Percentiles rank a stretch among this genome's conserved stretches.
phyloP scores from a whole-genome alignment of 2,329 filamentous ascomycete species.

The Xylariaceae sp. region DNA sequence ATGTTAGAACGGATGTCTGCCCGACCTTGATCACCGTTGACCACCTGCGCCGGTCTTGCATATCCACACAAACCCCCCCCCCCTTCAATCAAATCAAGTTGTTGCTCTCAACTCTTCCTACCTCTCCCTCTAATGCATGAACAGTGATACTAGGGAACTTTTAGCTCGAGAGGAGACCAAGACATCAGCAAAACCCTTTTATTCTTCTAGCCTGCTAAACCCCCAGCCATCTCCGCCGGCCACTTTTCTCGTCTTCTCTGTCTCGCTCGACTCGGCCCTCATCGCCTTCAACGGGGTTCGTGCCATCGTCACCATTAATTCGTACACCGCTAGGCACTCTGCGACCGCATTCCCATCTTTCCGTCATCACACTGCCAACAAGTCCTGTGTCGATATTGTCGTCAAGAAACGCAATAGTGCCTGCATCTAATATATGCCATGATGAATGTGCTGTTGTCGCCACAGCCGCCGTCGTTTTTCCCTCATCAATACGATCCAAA shows the following conservation, averaged over 20 bases:
- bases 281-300: background rate
- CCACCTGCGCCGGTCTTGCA: background rate
- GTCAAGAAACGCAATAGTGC: background rate
- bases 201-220: background rate
- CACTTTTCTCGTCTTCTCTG: background rate
- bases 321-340: background rate
- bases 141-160: background rate
- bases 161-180: background rate
- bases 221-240: background rate
- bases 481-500: constrained; percentile 60
- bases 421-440: background rate
- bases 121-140: background rate
- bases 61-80: background rate
- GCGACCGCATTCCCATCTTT: background rate
- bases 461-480: constrained; percentile 59
- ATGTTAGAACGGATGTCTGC: too few relatives aligned
- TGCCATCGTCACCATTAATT: background rate
- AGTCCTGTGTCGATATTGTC: background rate
- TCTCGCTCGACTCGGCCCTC: background rate
- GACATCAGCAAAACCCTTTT: background rate
- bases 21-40: background rate
- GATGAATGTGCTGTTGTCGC: constrained; percentile 66
- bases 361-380: background rate
- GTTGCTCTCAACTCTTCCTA: background rate
- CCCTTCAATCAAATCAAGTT: background rate